Evolutionary conservation across 2,329 filamentous ascomycete genomes (phyloP).

Genomic region (Xylaria sp.): DNA sequence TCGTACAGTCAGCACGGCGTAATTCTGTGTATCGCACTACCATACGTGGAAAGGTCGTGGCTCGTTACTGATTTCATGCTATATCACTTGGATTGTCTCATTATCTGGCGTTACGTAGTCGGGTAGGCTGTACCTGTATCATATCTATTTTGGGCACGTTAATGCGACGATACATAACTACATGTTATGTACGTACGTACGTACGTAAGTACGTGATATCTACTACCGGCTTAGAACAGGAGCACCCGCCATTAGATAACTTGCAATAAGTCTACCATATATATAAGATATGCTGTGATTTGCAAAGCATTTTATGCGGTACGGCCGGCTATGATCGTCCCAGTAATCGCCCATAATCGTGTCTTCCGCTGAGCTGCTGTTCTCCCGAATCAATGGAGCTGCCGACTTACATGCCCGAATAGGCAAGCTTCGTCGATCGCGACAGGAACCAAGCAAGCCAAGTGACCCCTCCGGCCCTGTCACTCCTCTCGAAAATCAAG

Average conservation of each 20-base stretch:
- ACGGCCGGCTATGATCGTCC: conserved; percentile 14
- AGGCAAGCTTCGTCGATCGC: conserved; percentile 33
- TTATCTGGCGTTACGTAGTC: conserved; percentile 11
- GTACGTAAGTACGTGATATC: not conserved
- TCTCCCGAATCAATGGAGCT: not conserved
- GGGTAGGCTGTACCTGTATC: conserved; percentile 29
- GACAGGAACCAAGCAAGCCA: conserved; percentile 33
- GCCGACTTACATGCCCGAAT: conserved; percentile 30
- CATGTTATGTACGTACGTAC: too few relatives aligned
- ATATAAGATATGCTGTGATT: conserved; percentile 2
- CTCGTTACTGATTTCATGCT: conserved; percentile 7
- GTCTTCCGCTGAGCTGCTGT: conserved; percentile 3
- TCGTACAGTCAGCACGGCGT: conserved; percentile 31
- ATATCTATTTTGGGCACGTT: conserved; percentile 35
- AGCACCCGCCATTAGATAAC: not conserved
- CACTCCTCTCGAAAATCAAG: conserved; percentile 22
- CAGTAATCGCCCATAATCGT: conserved; percentile 9
- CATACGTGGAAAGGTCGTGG: not conserved
- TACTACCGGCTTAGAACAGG: not conserved
- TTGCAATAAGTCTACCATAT: not conserved
- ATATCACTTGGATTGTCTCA: conserved; percentile 8
- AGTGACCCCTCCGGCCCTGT: conserved; percentile 21
- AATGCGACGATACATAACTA: not conserved
- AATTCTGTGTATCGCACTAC: conserved; percentile 9
- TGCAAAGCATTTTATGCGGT: conserved; percentile 24